Conservation (phyloP, 1,139 yeast genomes). For the Debaryomyces sp. region DNA sequence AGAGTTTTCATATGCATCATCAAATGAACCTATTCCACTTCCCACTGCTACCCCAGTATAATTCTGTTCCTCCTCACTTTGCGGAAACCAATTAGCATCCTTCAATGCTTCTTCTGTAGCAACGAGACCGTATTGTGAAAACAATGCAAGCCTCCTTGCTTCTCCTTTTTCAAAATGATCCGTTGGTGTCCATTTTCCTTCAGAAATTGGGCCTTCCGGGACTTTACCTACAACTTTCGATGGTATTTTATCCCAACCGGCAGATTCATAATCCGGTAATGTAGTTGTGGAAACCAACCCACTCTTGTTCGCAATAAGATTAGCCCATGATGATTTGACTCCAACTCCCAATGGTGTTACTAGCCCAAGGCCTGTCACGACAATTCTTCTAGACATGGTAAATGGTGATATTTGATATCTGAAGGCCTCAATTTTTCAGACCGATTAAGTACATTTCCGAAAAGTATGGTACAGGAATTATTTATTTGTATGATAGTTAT, state of each 20-base stretch:
- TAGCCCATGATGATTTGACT: conserved; percentile 53
- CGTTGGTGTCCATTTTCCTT: conserved; percentile 54
- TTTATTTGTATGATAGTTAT: neutral
- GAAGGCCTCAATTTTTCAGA: neutral
- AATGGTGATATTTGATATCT: neutral
- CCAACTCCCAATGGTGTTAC: conserved; percentile 88
- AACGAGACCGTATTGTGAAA: conserved; percentile 77
- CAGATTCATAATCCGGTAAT: conserved; percentile 49
- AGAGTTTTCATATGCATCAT: conserved; percentile 68
- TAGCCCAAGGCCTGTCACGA: conserved; percentile 87
- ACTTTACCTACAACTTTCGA: conserved; percentile 76
- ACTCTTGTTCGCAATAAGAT: conserved; percentile 50
- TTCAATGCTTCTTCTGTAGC: conserved; percentile 77
- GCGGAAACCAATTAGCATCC: conserved; percentile 61
- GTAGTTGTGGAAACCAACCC: conserved; percentile 59
- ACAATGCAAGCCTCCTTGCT: conserved; percentile 64
- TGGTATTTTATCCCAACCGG: conserved; percentile 61
- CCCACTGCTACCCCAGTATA: conserved; percentile 81
- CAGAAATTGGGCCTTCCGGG: conserved; percentile 53
- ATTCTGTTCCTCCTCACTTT: conserved; percentile 28
- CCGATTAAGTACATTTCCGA: neutral
- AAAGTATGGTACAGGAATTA: neutral
- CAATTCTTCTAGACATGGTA: conserved; percentile 57
- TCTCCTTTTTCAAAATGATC: conserved; percentile 50
- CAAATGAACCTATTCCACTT: conserved; percentile 89